These are phyloP conservation scores for Beauveria asiatica DNA, from an alignment of 2,329 filamentous ascomycete species.

Conservation along the genomic window DNA sequence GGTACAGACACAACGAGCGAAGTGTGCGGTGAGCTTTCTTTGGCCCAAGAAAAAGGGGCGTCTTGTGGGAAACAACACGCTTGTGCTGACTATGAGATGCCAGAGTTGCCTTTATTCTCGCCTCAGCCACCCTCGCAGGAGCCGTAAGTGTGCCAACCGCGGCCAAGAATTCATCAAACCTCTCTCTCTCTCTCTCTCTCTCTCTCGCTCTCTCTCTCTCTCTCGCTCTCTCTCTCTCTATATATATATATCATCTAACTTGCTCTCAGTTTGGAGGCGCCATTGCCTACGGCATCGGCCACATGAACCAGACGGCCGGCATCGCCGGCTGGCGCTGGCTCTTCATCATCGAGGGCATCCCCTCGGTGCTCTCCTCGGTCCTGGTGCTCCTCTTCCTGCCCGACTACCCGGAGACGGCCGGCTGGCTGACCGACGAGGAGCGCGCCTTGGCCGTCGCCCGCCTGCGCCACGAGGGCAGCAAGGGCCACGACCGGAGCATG, in stretches of 20 bases:
- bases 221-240: no score
- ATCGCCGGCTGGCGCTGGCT: constrained; percentile 62
- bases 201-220: no score
- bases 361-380: constrained; percentile 55
- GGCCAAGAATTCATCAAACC: no score
- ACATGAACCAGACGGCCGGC: constrained; percentile 57
- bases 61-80: no score
- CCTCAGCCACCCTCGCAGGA: constrained; percentile 60
- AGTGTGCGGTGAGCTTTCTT: constrained; percentile 41
- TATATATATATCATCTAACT: neutral
- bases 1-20: constrained; percentile 63
- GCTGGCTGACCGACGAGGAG: constrained; percentile 53
- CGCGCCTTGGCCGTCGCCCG: constrained; percentile 42
- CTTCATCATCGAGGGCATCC: constrained; percentile 55
- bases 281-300: constrained; percentile 62
- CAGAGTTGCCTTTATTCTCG: constrained; percentile 62
- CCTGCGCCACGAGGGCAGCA: constrained; percentile 38
- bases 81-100: neutral
- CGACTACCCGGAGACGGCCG: constrained; percentile 57
- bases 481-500: constrained; percentile 52
- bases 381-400: constrained; percentile 59
- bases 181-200: no score
- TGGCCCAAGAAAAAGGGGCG: no score
- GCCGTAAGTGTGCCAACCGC: constrained; percentile 32
- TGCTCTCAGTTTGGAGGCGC: constrained; percentile 51